These are phyloP conservation scores for Penicillium sp. DNA, from an alignment of 2,329 filamentous ascomycete genomes.

Conservation along the genomic window DNA sequence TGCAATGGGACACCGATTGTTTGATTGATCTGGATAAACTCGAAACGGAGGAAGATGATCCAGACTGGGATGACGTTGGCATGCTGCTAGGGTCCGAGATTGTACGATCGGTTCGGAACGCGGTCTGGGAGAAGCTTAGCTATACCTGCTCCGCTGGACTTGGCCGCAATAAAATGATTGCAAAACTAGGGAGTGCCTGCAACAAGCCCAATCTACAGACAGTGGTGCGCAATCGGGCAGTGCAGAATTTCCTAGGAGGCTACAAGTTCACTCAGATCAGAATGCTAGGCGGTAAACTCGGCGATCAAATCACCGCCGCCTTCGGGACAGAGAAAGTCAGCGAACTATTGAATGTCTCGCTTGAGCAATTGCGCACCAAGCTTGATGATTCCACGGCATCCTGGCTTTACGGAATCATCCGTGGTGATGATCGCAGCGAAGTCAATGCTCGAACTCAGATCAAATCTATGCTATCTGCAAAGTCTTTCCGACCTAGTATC, in stretches of 20 bases:
- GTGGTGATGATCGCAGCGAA: slow-evolving; percentile 81
- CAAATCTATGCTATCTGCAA: slow-evolving; percentile 95
- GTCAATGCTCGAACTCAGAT: slow-evolving; percentile 89
- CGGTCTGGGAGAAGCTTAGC: slow-evolving; percentile 65
- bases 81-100: slow-evolving; percentile 87
- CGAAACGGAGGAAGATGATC: slow-evolving; percentile 71
- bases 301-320: slow-evolving; percentile 74
- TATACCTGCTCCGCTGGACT: slow-evolving; percentile 93
- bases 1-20: slow-evolving; percentile 79
- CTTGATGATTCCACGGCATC: slow-evolving; percentile 78
- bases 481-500: slow-evolving; percentile 85
- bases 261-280: slow-evolving; percentile 96
- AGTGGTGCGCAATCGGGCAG: slow-evolving; percentile 80
- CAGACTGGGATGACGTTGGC: slow-evolving; percentile 94
- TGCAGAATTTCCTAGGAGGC: slow-evolving; percentile 70
- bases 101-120: slow-evolving; percentile 67
- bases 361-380: slow-evolving; percentile 72
- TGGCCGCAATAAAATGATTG: slow-evolving; percentile 88
- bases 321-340: slow-evolving; percentile 78
- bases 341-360: slow-evolving; percentile 66
- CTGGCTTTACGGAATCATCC: slow-evolving; percentile 81
- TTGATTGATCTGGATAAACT: slow-evolving; percentile 70
- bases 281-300: slow-evolving; percentile 91
- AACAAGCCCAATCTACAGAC: slow-evolving; percentile 95
- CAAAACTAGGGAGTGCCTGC: slow-evolving; percentile 85